A percentile compares a stretch with the other conserved stretches of the same genome.
Evolutionary conservation across 2,329 filamentous ascomycete genomes (phyloP).

Genomic region (Lasiodiplodia sp.): DNA sequence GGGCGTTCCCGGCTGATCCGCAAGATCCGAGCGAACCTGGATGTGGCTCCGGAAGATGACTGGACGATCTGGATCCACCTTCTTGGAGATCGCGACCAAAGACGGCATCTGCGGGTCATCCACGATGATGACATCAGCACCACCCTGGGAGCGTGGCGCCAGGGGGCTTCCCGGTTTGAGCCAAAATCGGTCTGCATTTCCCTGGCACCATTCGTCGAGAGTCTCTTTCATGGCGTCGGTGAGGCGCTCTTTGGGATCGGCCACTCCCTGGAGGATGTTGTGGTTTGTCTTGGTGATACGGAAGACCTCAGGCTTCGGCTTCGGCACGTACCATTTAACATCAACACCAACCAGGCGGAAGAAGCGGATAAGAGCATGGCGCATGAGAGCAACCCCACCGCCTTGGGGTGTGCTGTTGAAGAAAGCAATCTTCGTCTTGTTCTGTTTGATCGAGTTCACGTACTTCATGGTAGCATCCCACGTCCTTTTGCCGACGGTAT

Average conservation of each 20-base stretch:
- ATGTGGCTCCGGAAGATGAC: conserved; percentile 85
- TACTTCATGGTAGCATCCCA: conserved; percentile 72
- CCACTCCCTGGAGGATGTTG: conserved; percentile 86
- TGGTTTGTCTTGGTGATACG: conserved; percentile 86
- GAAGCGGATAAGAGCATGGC: conserved; percentile 78
- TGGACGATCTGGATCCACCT: conserved; percentile 72
- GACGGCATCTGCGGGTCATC: conserved; percentile 87
- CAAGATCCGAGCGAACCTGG: conserved; percentile 78
- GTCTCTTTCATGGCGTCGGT: conserved; percentile 65
- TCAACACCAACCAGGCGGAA: conserved; percentile 71
- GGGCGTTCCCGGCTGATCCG: conserved; percentile 67
- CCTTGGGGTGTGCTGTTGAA: conserved; percentile 83
- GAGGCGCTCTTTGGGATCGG: conserved; percentile 69
- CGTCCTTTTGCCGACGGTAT: conserved; percentile 66
- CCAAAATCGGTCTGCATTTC: conserved; percentile 81
- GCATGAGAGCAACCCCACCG: conserved; percentile 83
- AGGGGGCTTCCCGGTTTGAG: conserved; percentile 72
- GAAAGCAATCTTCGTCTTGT: conserved; percentile 75
- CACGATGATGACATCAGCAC: conserved; percentile 78
- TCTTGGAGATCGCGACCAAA: conserved; percentile 77
- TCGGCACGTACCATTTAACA: conserved; percentile 79
- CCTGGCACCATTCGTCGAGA: conserved; percentile 75
- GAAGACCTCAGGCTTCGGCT: conserved; percentile 80
- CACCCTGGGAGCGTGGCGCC: conserved; percentile 68
- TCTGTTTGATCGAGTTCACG: conserved; percentile 66